Conservation (phyloP, 345 rosid species). For the Noccaea caerulescens region DNA sequence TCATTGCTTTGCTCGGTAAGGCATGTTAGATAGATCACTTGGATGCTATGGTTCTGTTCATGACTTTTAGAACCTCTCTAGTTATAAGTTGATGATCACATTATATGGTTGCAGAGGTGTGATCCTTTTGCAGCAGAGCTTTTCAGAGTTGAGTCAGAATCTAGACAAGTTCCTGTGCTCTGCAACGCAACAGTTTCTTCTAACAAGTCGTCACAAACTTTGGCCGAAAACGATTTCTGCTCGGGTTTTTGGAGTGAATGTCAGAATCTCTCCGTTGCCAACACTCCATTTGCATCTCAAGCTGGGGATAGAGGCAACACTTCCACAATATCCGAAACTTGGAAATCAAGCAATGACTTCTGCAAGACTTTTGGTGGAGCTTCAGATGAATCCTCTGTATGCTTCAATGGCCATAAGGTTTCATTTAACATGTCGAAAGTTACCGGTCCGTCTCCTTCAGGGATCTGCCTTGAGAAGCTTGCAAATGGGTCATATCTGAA, state of each 20-base stretch:
- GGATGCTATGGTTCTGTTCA: neutral
- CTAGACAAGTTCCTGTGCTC: conserved; percentile 45
- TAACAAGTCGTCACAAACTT: conserved; percentile 29
- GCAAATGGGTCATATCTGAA: conserved; percentile 65
- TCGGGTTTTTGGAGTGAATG: conserved; percentile 46
- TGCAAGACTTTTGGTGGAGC: conserved; percentile 49
- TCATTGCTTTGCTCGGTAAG: conserved; percentile 44
- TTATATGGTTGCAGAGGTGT: conserved; percentile 36
- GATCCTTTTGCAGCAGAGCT: conserved; percentile 47
- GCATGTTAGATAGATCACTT: neutral
- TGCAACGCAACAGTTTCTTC: conserved; percentile 39
- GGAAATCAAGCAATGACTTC: conserved; percentile 50
- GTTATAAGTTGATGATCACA: neutral
- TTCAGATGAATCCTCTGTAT: conserved; percentile 47
- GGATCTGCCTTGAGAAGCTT: conserved; percentile 72
- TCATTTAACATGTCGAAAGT: conserved; percentile 43
- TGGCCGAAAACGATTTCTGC: conserved; percentile 38
- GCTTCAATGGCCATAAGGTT: conserved; percentile 48
- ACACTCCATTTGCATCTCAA: conserved; percentile 44
- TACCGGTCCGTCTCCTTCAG: conserved; percentile 48
- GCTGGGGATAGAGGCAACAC: conserved; percentile 30
- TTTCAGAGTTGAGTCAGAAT: conserved; percentile 34
- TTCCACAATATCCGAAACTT: conserved; percentile 47
- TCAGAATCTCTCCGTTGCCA: conserved; percentile 40
- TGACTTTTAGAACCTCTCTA: neutral